Conservation (phyloP, 2,329 filamentous ascomycete species). For the Furcasterigmium sp. region DNA sequence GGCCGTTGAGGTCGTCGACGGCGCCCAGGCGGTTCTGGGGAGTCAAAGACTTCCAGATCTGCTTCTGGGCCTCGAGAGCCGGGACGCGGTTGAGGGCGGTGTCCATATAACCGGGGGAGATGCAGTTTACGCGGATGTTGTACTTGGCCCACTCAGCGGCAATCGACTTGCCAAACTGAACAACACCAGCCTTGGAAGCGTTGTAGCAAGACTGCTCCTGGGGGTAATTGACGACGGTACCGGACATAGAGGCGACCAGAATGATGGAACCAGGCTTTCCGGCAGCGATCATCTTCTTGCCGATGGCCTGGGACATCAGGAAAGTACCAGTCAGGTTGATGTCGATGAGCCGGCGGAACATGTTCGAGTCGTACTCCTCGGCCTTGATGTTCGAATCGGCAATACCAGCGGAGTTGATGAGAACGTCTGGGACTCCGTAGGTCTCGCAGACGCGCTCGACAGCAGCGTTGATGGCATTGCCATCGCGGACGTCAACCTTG, state of each 20-base stretch:
- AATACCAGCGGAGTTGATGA: slow-evolving; percentile 78
- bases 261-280: slow-evolving; percentile 68
- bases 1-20: slow-evolving; percentile 72
- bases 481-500: slow-evolving; percentile 73
- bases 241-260: slow-evolving; percentile 76
- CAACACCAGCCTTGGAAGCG: slow-evolving; percentile 74
- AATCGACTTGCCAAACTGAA: slow-evolving; percentile 74
- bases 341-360: slow-evolving; percentile 74
- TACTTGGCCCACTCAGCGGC: slow-evolving; percentile 82
- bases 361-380: slow-evolving; percentile 69
- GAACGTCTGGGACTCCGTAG: slow-evolving; percentile 65
- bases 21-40: slow-evolving; percentile 68
- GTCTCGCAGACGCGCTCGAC: slow-evolving; percentile 60
- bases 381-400: slow-evolving; percentile 81
- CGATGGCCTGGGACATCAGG: slow-evolving; percentile 69
- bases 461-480: slow-evolving; percentile 62
- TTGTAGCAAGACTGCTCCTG: slow-evolving; percentile 83
- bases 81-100: slow-evolving; percentile 75
- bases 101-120: slow-evolving; percentile 84
- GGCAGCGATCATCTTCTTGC: slow-evolving; percentile 67
- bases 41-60: slow-evolving; percentile 70
- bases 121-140: slow-evolving; percentile 76
- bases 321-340: slow-evolving; percentile 80
- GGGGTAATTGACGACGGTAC: slow-evolving; percentile 79
- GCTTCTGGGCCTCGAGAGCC: slow-evolving; percentile 74